phyloP scores from a whole-genome alignment of 805 yeast genomes.

The Candida insectalens region DNA sequence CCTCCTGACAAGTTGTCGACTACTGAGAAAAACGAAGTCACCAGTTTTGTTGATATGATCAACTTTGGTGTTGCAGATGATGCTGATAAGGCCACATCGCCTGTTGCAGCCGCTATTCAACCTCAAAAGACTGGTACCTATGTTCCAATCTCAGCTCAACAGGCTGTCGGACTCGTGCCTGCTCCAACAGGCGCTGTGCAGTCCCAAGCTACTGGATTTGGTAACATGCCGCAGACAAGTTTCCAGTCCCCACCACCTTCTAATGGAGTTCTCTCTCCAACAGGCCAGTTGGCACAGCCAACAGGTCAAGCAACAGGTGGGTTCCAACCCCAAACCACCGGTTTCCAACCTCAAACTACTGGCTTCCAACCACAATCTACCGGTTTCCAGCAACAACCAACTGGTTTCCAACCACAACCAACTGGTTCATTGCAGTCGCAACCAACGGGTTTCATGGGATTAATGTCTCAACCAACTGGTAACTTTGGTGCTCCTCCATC shows the following conservation, averaged over 20 bases:
- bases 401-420: constrained; percentile 39
- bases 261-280: too few species aligned
- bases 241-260: too few species aligned
- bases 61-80: constrained; percentile 59
- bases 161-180: constrained; percentile 1
- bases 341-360: constrained; percentile 57
- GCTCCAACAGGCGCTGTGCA: constrained; percentile 20
- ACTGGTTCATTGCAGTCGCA: constrained; percentile 18
- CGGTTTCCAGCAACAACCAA: constrained; percentile 30
- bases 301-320: too few species aligned
- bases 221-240: too few species aligned
- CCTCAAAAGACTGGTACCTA: constrained; percentile 29
- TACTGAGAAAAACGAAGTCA: constrained; percentile 71
- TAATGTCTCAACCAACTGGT: constrained; percentile 31
- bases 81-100: background rate
- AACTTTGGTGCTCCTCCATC: constrained; percentile 8
- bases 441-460: constrained; percentile 48
- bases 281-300: too few species aligned
- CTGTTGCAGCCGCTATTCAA: background rate
- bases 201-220: constrained; percentile 40
- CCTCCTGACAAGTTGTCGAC: constrained; percentile 68
- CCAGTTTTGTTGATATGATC: constrained; percentile 83
- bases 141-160: background rate
- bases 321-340: constrained; percentile 50
- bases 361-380: constrained; percentile 35